phyloP scores from a whole-genome alignment of 257 asterid genomes.

The Fraxinus anomala region DNA sequence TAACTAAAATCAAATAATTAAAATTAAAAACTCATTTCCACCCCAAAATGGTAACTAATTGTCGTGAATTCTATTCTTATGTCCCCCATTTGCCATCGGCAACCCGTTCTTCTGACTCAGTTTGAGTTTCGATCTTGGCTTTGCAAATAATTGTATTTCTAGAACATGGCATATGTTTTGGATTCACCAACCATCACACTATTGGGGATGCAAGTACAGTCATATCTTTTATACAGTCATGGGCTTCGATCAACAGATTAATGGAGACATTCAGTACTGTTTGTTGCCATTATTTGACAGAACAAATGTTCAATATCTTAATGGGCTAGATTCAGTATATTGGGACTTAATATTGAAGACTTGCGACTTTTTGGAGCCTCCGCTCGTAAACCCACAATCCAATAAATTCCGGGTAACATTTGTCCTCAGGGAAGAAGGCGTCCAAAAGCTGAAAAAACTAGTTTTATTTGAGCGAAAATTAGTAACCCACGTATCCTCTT shows the following conservation, averaged over 20 bases:
- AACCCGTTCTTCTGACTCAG: neutral
- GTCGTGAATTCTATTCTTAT: slow-evolving; percentile 19
- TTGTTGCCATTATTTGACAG: slow-evolving; percentile 28
- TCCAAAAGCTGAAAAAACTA: slow-evolving; percentile 25
- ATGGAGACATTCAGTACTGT: neutral
- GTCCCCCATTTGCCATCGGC: slow-evolving; percentile 14
- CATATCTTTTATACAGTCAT: neutral
- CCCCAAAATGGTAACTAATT: too few species aligned
- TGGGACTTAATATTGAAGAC: slow-evolving; percentile 18
- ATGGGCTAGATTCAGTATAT: neutral
- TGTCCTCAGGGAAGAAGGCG: slow-evolving; percentile 12
- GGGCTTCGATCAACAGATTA: slow-evolving; percentile 28
- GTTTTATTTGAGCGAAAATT: neutral
- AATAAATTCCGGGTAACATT: slow-evolving; percentile 32
- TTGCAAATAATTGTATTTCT: slow-evolving; percentile 31
- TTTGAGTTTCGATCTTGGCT: slow-evolving; percentile 15
- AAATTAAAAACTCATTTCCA: too few species aligned
- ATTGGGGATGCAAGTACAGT: slow-evolving; percentile 28
- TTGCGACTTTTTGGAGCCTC: neutral
- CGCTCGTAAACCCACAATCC: neutral
- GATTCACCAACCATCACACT: slow-evolving; percentile 22
- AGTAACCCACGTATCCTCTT: slow-evolving; percentile 20
- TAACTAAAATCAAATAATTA: too few species aligned
- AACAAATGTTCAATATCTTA: neutral
- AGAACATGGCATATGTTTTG: slow-evolving; percentile 22